phyloP scores from a whole-genome alignment of 2,329 filamentous ascomycete species.

The Sporothrix protearum region DNA sequence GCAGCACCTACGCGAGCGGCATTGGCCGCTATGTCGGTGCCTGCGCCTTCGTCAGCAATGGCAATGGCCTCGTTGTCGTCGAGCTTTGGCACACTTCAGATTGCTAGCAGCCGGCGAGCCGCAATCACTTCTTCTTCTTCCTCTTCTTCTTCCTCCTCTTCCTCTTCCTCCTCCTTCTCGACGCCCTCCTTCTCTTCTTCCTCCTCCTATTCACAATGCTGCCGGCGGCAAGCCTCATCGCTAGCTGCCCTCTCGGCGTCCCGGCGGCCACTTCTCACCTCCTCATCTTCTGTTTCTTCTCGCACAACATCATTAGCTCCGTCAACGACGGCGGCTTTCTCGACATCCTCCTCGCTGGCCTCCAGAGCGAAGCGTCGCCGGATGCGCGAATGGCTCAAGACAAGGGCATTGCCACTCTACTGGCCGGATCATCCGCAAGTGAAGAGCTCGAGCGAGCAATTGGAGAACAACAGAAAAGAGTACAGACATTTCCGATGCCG shows the following conservation, averaged over 20 bases:
- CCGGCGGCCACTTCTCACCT: background rate
- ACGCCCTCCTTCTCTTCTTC: background rate
- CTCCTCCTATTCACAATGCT: background rate
- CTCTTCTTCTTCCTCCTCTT: background rate
- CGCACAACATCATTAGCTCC: background rate
- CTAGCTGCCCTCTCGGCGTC: background rate
- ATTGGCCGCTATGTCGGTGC: slow-evolving; percentile 4
- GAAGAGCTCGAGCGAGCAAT: background rate
- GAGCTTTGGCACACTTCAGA: slow-evolving; percentile 4
- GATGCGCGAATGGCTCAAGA: slow-evolving; percentile 9
- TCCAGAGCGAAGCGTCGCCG: background rate
- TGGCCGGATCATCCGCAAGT: background rate
- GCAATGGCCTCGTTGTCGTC: slow-evolving; percentile 9
- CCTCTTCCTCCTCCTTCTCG: background rate
- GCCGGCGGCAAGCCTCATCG: background rate
- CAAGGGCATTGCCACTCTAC: background rate
- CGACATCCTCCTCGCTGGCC: background rate
- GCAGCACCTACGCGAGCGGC: slow-evolving; percentile 15
- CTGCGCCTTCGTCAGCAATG: background rate
- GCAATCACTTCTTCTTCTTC: background rate
- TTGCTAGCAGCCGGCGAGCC: slow-evolving; percentile 11
- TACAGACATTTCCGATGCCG: slow-evolving; percentile 59
- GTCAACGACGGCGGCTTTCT: background rate
- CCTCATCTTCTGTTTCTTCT: background rate
- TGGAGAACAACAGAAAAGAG: background rate